Evolutionary conservation across 768 basidiomycete genomes (phyloP).

Genomic region (Psilocybe subaeruginosa): DNA sequence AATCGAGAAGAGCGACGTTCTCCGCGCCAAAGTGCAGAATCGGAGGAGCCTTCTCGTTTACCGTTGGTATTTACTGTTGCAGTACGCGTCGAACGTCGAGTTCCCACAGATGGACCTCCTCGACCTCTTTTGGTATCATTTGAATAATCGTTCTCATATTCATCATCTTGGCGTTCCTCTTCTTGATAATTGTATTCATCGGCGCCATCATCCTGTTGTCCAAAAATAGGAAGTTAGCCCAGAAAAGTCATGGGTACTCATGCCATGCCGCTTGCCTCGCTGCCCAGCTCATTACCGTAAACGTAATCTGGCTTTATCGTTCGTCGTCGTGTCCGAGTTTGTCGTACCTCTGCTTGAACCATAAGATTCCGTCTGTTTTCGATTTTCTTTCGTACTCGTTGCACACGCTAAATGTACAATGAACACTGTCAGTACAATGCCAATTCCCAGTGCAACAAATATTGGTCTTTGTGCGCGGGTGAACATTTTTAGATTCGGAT

Average conservation of each 20-base stretch:
- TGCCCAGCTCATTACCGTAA: conserved; percentile 66
- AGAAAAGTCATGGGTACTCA: conserved; percentile 17
- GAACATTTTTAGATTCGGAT: conserved; percentile 12
- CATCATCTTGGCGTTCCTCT: conserved; percentile 69
- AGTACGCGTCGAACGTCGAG: conserved; percentile 60
- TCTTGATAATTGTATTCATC: conserved; percentile 68
- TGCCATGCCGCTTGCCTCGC: conserved; percentile 54
- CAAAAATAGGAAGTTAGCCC: conserved; percentile 34
- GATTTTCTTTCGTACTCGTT: conserved; percentile 68
- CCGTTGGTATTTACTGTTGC: conserved; percentile 52
- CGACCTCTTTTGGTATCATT: conserved; percentile 48
- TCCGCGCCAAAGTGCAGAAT: conserved; percentile 69
- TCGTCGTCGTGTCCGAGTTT: conserved; percentile 77
- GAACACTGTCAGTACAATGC: conserved; percentile 7
- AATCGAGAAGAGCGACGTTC: conserved; percentile 75
- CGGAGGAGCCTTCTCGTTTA: conserved; percentile 55
- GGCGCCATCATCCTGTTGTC: conserved; percentile 57
- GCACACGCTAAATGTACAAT: conserved; percentile 58
- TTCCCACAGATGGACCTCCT: conserved; percentile 32
- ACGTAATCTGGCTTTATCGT: conserved; percentile 82
- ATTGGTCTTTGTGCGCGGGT: conserved; percentile 9
- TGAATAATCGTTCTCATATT: conserved; percentile 56
- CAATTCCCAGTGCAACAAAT: conserved; percentile 1
- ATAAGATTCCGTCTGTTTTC: conserved; percentile 66
- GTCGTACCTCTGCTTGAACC: conserved; percentile 78